A percentile compares a stretch with the other conserved stretches of the same genome.
Conservation (phyloP, 1,139 yeast species). For the Hanseniaspora sp. region DNA sequence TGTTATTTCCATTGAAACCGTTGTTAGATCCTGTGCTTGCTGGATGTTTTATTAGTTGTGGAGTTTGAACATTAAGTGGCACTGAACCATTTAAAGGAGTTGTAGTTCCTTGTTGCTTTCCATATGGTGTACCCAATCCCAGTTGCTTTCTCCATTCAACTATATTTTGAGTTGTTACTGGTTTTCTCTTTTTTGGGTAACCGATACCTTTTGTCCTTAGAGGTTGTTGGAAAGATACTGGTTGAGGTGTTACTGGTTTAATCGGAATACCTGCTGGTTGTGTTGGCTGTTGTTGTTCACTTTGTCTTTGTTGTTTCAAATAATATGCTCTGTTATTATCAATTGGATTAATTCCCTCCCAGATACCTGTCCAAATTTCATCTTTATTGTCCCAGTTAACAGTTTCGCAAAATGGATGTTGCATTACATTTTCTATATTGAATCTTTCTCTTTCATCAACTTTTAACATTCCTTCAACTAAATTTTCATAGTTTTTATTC, state of each 20-base stretch:
- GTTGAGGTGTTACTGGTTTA: not conserved
- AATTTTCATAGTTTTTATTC: conserved; percentile 40
- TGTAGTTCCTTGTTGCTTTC: conserved; percentile 12
- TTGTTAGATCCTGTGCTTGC: not conserved
- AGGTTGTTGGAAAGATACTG: conserved; percentile 3
- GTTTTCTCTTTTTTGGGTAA: conserved; percentile 21
- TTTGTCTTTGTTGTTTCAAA: conserved; percentile 15
- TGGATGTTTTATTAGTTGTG: not conserved
- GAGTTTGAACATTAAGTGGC: not conserved
- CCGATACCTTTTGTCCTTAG: conserved; percentile 25
- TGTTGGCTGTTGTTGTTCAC: conserved; percentile 23
- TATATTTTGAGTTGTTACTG: conserved; percentile 26
- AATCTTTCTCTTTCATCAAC: conserved; percentile 58
- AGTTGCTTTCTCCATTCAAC: conserved; percentile 30
- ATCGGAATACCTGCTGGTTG: conserved; percentile 5
- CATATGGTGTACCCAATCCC: conserved; percentile 18
- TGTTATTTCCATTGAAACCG: not conserved
- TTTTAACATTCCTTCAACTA: conserved; percentile 45
- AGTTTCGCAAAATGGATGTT: conserved; percentile 60
- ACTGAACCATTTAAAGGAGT: not conserved
- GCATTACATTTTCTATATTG: conserved; percentile 52
- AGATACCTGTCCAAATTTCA: conserved; percentile 49
- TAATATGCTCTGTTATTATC: conserved; percentile 6
- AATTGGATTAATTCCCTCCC: conserved; percentile 21
- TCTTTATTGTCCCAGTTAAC: conserved; percentile 55